Evolutionary conservation across 805 yeast genomes (phyloP).

Genomic region (Yamadazyma endophytica): DNA sequence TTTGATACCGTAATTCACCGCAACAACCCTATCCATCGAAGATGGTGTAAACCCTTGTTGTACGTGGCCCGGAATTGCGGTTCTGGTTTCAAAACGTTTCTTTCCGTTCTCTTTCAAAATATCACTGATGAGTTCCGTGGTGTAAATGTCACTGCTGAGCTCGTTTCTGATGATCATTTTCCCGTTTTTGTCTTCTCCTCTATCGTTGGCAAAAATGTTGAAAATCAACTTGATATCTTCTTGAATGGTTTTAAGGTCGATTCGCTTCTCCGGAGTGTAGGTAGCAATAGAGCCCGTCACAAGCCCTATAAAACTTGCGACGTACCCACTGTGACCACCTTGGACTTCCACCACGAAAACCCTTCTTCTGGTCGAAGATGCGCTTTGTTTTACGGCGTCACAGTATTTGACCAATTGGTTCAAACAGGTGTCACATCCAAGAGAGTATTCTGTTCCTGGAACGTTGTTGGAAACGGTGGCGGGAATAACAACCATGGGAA

Average conservation of each 20-base stretch:
- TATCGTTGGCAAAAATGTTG: conserved; percentile 54
- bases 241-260: conserved; percentile 55
- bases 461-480: conserved; percentile 79
- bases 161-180: conserved; percentile 65
- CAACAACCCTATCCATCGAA: conserved; percentile 72
- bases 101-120: conserved; percentile 60
- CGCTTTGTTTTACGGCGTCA: conserved; percentile 76
- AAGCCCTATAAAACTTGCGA: conserved; percentile 65
- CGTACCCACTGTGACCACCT: conserved; percentile 81
- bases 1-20: conserved; percentile 65
- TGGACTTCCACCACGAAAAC: conserved; percentile 80
- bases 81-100: conserved; percentile 68
- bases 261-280: conserved; percentile 72
- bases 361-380: conserved; percentile 73
- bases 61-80: conserved; percentile 83
- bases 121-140: conserved; percentile 66
- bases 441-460: conserved; percentile 76
- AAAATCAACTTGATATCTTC: conserved; percentile 61
- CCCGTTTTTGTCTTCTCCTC: conserved; percentile 67
- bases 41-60: conserved; percentile 82
- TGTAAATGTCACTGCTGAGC: conserved; percentile 62
- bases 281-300: conserved; percentile 72
- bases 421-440: conserved; percentile 74
- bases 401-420: conserved; percentile 68
- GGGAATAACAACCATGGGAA: conserved; percentile 75